Percentiles rank a stretch among this genome's conserved stretches.
Conservation (phyloP, 108 stramenopile species). For the Fragilariopsis cylindrus region DNA sequence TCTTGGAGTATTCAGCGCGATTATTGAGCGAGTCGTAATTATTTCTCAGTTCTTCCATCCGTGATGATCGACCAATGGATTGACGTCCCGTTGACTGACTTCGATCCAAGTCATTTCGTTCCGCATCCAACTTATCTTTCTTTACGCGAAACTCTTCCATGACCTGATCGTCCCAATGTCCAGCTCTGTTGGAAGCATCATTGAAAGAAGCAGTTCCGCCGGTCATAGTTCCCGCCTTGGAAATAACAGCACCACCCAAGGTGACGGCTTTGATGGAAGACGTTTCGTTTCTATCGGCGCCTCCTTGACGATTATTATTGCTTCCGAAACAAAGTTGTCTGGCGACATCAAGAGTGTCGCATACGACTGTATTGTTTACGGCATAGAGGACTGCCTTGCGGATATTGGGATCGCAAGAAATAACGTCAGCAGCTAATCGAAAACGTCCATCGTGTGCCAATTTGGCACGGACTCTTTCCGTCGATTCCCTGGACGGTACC, state of each 20-base stretch:
- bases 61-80: slow-evolving; percentile 37
- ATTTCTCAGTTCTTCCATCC: slow-evolving; percentile 76
- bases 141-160: slow-evolving; percentile 63
- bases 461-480: slow-evolving; percentile 88
- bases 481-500: slow-evolving; percentile 66
- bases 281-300: slow-evolving; percentile 18
- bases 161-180: slow-evolving; percentile 77
- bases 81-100: slow-evolving; percentile 45
- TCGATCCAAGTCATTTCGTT: slow-evolving; percentile 67
- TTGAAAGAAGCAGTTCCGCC: slow-evolving; percentile 77
- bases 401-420: slow-evolving; percentile 82
- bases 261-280: slow-evolving; percentile 94
- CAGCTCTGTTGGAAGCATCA: slow-evolving; percentile 68
- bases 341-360: slow-evolving; percentile 92
- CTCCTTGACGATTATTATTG: slow-evolving; percentile 25
- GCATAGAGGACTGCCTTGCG: slow-evolving; percentile 90
- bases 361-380: slow-evolving; percentile 93
- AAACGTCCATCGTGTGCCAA: slow-evolving; percentile 71
- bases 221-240: slow-evolving; percentile 98
- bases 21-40: slow-evolving; percentile 68
- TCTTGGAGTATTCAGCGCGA: slow-evolving; percentile 71
- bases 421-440: slow-evolving; percentile 89
- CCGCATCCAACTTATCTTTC: slow-evolving; percentile 74
- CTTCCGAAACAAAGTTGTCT: slow-evolving; percentile 82
- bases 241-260: slow-evolving; percentile 90